Conservation (phyloP, 1,139 yeast species). For the Blastobotrys persicus region DNA sequence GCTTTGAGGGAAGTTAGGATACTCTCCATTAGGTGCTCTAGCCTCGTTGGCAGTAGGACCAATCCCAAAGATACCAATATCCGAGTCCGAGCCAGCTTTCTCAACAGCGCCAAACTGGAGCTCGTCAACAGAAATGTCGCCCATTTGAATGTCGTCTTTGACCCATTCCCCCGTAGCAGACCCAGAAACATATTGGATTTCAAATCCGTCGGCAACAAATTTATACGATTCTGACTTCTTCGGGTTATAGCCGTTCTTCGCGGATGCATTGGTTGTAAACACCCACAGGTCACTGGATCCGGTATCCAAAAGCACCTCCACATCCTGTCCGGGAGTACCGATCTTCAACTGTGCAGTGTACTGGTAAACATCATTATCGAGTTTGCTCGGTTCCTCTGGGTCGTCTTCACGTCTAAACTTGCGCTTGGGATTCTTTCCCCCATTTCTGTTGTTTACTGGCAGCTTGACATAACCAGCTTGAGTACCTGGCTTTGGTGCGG, state of each 20-base stretch:
- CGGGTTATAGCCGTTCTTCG: slow-evolving; percentile 11
- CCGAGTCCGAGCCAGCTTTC: slow-evolving; percentile 11
- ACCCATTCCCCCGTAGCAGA: slow-evolving; percentile 49
- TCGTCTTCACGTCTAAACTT: not conserved
- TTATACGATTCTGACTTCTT: slow-evolving; percentile 14
- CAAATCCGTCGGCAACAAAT: slow-evolving; percentile 19
- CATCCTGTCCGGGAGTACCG: slow-evolving; percentile 55
- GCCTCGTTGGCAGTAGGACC: slow-evolving; percentile 16
- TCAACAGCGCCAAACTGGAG: slow-evolving; percentile 16
- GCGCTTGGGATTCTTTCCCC: not conserved
- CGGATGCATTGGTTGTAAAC: slow-evolving; percentile 24
- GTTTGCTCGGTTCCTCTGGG: not conserved
- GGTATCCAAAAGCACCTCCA: slow-evolving; percentile 47
- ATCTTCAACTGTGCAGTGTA: slow-evolving; percentile 47
- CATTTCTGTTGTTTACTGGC: not conserved
- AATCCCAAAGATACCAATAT: slow-evolving; percentile 17
- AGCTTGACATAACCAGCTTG: not conserved
- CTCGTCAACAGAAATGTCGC: slow-evolving; percentile 21
- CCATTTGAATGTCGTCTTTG: slow-evolving; percentile 43
- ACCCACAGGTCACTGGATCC: slow-evolving; percentile 51
- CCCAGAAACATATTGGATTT: slow-evolving; percentile 30
- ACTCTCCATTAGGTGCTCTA: slow-evolving; percentile 14
- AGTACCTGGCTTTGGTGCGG: slow-evolving; percentile 2
- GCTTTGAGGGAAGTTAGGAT: slow-evolving; percentile 46
- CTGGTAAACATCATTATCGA: slow-evolving; percentile 31